Base-by-base conservation (phyloP, 1,139 yeast genomes). In the Taphrina communis region DNA sequence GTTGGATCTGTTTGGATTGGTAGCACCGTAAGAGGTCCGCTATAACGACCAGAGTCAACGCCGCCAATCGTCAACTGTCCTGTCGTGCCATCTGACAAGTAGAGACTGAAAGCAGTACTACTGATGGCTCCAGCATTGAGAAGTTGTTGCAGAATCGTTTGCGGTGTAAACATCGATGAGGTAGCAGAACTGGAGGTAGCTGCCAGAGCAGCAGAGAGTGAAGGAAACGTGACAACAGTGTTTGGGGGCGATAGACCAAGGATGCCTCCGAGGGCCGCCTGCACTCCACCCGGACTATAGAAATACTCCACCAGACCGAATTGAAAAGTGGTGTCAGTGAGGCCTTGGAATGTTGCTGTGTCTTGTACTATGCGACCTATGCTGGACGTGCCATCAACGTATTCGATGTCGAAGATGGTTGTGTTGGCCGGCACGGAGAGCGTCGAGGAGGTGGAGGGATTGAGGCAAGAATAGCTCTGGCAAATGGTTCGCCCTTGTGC, bases 21-120 rank as follows among this genome's bases (percentile, higher is more conserved):
- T 38, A 72, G 21, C 51, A 51, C 52, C 14, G 67, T 72, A 72
- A 85, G 79, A 7, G 78, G 74, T 0, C 88, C 89, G 0, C 77
- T 65, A 74, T 81, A 85, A 75, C 84, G 84, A 48, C 83, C 79
- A 61, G 79, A 78, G 76, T 86, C 89, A 12, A 85, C 78, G 5
- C 86, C 89, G 8, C 89, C 89, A 75, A 86, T 85, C 65, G 86
- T 76, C 36, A 86, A 73, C 21, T 80, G 75, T 1, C 89, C 89
- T 3, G 42, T 25, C n/a, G 77, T 77, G 42, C 78, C 73, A 57
- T 80, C 77, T 69, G 81, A 80, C 72, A 86, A 80, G 75, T 81
- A 86, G 70, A 86, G 77, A 38, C 68, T 55, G 52, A 68, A 68
- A n/a, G 70, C 67, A 35, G 42, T 44, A 38, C 65, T 56, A 4